These are phyloP conservation scores for Leccinum olivaceopallidum DNA, from an alignment of 768 basidiomycete species.

Conservation along the genomic window DNA sequence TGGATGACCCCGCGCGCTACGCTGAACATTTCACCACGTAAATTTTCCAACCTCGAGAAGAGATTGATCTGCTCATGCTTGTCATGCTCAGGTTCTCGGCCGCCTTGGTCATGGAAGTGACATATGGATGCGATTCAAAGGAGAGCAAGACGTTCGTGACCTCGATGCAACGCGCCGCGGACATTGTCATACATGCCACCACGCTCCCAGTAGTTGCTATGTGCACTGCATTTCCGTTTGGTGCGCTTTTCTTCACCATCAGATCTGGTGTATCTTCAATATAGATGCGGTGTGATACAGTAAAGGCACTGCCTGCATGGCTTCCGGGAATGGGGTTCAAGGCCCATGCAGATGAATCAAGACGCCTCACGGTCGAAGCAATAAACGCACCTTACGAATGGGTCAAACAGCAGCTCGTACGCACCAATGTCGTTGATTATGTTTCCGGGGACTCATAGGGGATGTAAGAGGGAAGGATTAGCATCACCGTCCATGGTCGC, in stretches of 20 bases:
- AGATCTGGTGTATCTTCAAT: neutral
- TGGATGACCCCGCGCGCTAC: neutral
- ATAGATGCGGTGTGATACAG: neutral
- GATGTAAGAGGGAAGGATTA: neutral
- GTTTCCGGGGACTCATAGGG: neutral
- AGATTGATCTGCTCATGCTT: neutral
- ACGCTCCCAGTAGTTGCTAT: neutral
- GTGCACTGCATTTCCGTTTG: neutral
- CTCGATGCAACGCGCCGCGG: slow-evolving; percentile 8
- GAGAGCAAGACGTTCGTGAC: slow-evolving; percentile 1
- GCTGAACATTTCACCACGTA: neutral
- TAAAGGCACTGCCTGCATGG: neutral
- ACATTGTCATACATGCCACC: neutral
- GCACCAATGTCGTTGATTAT: neutral
- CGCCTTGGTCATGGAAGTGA: neutral
- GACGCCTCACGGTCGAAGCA: neutral
- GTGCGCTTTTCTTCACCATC: neutral
- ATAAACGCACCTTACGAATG: neutral
- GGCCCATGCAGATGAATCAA: neutral
- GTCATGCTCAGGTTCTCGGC: neutral
- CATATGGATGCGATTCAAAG: neutral
- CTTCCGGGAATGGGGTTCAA: neutral
- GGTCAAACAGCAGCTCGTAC: neutral
- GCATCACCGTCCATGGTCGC: neutral
- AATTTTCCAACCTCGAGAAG: neutral